These are phyloP conservation scores for Monosporozyma yasuniensis DNA, from an alignment of 805 yeast genomes.

Conservation along the genomic window DNA sequence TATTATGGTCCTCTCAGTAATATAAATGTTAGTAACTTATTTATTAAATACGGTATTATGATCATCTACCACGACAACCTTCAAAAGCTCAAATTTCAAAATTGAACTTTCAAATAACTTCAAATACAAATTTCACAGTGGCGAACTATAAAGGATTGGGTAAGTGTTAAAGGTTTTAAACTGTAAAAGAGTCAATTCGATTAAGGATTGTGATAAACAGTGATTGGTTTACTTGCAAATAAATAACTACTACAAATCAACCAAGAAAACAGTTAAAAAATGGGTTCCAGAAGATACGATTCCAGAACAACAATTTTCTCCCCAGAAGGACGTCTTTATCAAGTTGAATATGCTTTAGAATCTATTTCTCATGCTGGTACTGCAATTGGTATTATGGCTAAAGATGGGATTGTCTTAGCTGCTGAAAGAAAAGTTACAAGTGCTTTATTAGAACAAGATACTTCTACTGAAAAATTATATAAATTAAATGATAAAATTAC, in stretches of 20 bases:
- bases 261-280: slow-evolving; percentile 10
- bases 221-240: background rate
- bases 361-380: slow-evolving; percentile 98
- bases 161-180: background rate
- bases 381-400: slow-evolving; percentile 83
- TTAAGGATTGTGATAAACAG: background rate
- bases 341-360: slow-evolving; percentile 93
- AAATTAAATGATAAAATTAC: slow-evolving; percentile 71
- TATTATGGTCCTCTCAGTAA: background rate
- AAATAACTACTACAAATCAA: background rate
- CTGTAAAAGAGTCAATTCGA: background rate
- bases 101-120: background rate
- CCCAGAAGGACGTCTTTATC: slow-evolving; percentile 97
- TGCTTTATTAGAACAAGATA: slow-evolving; percentile 86
- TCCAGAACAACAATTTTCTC: slow-evolving; percentile 97
- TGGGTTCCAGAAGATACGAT: slow-evolving; percentile 95
- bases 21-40: no score
- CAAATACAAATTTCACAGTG: background rate
- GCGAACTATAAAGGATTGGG: background rate
- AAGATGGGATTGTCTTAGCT: slow-evolving; percentile 86
- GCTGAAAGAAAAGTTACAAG: slow-evolving; percentile 95
- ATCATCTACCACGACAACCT: background rate
- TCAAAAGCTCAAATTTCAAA: background rate
- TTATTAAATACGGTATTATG: background rate
- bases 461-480: slow-evolving; percentile 87